These are phyloP conservation scores for Vinca minor DNA, from an alignment of 257 asterid species.

Conservation along the genomic window DNA sequence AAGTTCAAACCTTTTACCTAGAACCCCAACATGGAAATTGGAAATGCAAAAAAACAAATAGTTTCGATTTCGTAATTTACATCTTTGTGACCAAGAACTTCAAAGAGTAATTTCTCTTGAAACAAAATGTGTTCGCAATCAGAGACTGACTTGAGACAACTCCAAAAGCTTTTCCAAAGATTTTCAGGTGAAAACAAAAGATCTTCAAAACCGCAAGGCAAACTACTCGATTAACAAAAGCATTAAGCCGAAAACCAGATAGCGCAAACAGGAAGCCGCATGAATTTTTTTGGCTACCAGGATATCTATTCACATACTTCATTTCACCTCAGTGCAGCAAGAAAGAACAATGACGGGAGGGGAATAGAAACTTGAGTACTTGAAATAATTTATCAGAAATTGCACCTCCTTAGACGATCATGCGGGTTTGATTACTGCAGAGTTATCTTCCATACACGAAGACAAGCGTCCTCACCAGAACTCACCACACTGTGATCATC, in stretches of 20 bases:
- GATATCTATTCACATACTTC: slow-evolving; percentile 6
- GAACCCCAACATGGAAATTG: not conserved
- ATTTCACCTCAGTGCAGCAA: slow-evolving; percentile 3
- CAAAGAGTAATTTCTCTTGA: not conserved
- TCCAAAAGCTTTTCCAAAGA: not conserved
- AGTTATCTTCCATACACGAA: slow-evolving; percentile 73
- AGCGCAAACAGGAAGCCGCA: not conserved
- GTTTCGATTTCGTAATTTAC: not conserved
- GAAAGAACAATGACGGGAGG: not conserved
- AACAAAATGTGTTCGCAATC: not conserved
- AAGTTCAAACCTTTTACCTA: not conserved
- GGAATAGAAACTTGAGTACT: slow-evolving; percentile 6
- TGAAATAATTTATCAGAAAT: no score
- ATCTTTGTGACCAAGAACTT: not conserved
- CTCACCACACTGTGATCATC: slow-evolving; percentile 57
- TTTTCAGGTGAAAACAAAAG: not conserved
- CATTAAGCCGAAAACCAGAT: not conserved
- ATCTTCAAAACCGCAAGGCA: not conserved
- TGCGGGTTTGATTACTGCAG: slow-evolving; percentile 26
- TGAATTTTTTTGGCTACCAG: slow-evolving; percentile 1
- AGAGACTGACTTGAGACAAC: not conserved
- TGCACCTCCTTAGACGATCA: not conserved
- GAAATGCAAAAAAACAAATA: not conserved
- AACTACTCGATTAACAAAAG: not conserved
- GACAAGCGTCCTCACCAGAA: slow-evolving; percentile 89